phyloP scores from a whole-genome alignment of 768 basidiomycete genomes.

The Xanthoconium purpureum region DNA sequence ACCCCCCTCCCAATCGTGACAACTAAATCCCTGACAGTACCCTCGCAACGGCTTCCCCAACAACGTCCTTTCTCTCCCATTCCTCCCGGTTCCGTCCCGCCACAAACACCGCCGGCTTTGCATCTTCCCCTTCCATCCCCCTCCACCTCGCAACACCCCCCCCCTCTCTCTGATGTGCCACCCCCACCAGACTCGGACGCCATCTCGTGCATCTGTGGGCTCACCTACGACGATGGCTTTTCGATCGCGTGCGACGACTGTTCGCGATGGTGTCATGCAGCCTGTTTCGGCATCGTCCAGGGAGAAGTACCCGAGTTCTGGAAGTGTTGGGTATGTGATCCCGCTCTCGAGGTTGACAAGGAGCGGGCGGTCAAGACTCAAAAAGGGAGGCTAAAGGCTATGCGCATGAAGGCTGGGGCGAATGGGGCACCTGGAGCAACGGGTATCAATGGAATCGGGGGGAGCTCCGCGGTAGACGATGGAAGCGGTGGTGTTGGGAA shows the following conservation, averaged over 20 bases:
- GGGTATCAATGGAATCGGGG: slow-evolving; percentile 19
- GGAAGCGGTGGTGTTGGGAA: slow-evolving; percentile 16
- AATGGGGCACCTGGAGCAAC: slow-evolving; percentile 19
- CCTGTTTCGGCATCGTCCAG: slow-evolving; percentile 65
- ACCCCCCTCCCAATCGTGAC: slow-evolving; percentile 8
- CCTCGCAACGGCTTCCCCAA: slow-evolving; percentile 11
- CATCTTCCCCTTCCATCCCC: slow-evolving; percentile 18
- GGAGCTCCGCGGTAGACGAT: slow-evolving; percentile 17
- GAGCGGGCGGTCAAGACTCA: slow-evolving; percentile 48
- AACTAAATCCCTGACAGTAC: slow-evolving; percentile 15
- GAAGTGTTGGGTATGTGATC: slow-evolving; percentile 68
- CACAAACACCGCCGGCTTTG: slow-evolving; percentile 13
- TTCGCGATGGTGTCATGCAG: slow-evolving; percentile 79
- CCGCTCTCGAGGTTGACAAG: slow-evolving; percentile 42
- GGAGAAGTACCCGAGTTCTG: slow-evolving; percentile 69
- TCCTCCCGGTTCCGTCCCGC: slow-evolving; percentile 7
- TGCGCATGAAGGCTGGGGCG: slow-evolving; percentile 25
- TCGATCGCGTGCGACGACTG: slow-evolving; percentile 84
- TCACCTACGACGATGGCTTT: slow-evolving; percentile 75
- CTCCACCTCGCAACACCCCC: slow-evolving; percentile 22
- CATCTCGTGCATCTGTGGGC: slow-evolving; percentile 74
- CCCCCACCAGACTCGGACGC: slow-evolving; percentile 41
- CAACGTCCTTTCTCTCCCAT: slow-evolving; percentile 21
- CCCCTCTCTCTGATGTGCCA: slow-evolving; percentile 13
- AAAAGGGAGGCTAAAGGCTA: slow-evolving; percentile 37